Base-by-base conservation (phyloP, 345 rosid species). In the Clausena lansium region DNA sequence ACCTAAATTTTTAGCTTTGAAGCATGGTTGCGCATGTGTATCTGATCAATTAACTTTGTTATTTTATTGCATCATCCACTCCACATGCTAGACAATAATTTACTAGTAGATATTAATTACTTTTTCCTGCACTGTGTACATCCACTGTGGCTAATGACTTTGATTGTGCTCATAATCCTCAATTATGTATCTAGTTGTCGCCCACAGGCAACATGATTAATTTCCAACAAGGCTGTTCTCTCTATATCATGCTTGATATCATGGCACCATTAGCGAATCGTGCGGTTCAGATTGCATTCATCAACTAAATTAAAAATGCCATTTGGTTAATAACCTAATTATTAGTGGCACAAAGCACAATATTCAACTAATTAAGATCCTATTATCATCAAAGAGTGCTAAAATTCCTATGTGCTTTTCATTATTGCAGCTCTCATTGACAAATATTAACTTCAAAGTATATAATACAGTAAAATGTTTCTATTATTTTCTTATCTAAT, bases 201-300 rank as follows among this genome's bases (percentile, higher is more conserved):
- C 24, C 7, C 30, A n/a, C 20, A 63, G 50, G 70, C 60, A 74
- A 28, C 39, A 62, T 62, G 9, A 74, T 74, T 61, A 45, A 22
- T 61, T 45, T 45, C 15, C 60, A 28, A 61, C 59, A 45, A 20
- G 20, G 60, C 28, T 62, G 70, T 62, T 62, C 30, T 22, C 15
- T 19, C 2, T 3, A 13, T 39, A 36, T 67, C 80, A 73, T 67
- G 84, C 77, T 75, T 81, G 70, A 77, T 30, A 74, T 72, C 35
- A 77, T 77, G 41, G 57, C 74, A 32, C 13, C 67, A 61, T 30
- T 54, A 62, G 52, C 30, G 74, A 24, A 81, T 81, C 81, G 84
- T 81, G 84, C 20, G 81, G 76, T 62, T 68, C 78, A 77, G 76
- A 69, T 77, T 73, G 72, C 47, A 74, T 68, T 36, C 78, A 73